Conservation (phyloP, 805 yeast species). For the Ogataea salicorniae region DNA sequence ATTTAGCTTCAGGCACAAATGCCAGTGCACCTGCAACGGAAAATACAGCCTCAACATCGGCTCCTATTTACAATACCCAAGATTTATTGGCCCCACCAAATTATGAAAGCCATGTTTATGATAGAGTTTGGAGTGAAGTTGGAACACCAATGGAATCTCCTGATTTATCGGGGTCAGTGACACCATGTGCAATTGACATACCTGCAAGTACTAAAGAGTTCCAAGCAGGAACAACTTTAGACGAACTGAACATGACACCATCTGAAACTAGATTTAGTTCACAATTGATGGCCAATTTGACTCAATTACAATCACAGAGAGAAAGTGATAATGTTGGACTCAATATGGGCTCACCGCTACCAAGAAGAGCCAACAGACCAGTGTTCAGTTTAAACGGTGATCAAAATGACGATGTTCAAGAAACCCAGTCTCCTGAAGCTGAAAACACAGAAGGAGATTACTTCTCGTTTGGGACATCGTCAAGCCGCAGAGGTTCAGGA, state of each 20-base stretch:
- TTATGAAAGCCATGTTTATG: conserved; percentile 77
- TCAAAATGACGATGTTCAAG: not conserved
- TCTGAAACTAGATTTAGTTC: conserved; percentile 20
- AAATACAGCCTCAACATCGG: not conserved
- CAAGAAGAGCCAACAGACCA: conserved; percentile 22
- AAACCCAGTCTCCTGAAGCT: not conserved
- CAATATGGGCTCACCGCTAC: not conserved
- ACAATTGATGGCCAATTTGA: conserved; percentile 46
- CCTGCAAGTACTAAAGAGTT: not conserved
- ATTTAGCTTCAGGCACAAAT: not conserved
- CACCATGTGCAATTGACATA: conserved; percentile 11
- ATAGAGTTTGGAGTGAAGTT: conserved; percentile 68
- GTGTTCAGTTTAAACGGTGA: conserved; percentile 25
- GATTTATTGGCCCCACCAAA: conserved; percentile 76
- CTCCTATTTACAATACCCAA: conserved; percentile 26
- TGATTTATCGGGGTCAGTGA: conserved; percentile 32
- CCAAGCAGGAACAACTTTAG: conserved; percentile 8
- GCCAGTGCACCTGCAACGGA: not conserved
- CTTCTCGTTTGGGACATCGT: not conserved
- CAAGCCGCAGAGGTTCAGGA: not conserved
- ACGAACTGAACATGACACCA: conserved; percentile 24
- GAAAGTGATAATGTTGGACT: conserved; percentile 29
- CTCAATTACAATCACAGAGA: conserved; percentile 46
- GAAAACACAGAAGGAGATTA: not conserved
- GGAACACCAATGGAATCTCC: conserved; percentile 45